Evolutionary conservation across 2,329 filamentous ascomycete species (phyloP).

Genomic region (Diplodia corticola): DNA sequence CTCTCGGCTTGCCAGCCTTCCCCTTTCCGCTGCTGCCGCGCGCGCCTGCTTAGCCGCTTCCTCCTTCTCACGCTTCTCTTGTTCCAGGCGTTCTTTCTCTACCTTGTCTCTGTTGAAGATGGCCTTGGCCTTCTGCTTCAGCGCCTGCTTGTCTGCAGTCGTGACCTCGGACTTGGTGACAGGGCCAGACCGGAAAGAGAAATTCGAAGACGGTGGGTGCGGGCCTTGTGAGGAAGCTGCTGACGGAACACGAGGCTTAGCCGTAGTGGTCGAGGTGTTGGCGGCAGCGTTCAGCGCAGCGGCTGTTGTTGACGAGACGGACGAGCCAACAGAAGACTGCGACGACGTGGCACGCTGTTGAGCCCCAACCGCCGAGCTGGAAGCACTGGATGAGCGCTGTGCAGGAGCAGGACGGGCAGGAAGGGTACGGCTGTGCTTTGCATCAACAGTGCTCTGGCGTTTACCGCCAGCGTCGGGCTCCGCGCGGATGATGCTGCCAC

Average conservation of each 20-base stretch:
- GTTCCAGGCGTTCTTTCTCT: conserved; percentile 44
- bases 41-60: conserved; percentile 50
- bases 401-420: conserved; percentile 1
- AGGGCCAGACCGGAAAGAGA: conserved; percentile 13
- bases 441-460: conserved; percentile 6
- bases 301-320: conserved; percentile 6
- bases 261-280: neutral
- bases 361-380: neutral
- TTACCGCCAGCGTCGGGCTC: neutral
- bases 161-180: conserved; percentile 31
- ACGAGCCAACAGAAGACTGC: conserved; percentile 7
- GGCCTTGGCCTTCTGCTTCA: conserved; percentile 45
- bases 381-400: conserved; percentile 1
- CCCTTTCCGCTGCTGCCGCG: conserved; percentile 48
- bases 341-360: conserved; percentile 2
- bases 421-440: conserved; percentile 11
- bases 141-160: conserved; percentile 34
- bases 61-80: conserved; percentile 48
- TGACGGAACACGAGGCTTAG: conserved; percentile 19
- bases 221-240: conserved; percentile 8
- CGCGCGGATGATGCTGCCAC: neutral
- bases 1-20: conserved; percentile 46
- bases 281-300: conserved; percentile 21
- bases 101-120: conserved; percentile 48
- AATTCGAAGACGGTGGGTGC: conserved; percentile 12